Percentiles rank a stretch among this genome's conserved stretches.
These are phyloP conservation scores for Clarireedia homoeocarpa DNA, from an alignment of 2,329 filamentous ascomycete genomes.

Conservation along the genomic window DNA sequence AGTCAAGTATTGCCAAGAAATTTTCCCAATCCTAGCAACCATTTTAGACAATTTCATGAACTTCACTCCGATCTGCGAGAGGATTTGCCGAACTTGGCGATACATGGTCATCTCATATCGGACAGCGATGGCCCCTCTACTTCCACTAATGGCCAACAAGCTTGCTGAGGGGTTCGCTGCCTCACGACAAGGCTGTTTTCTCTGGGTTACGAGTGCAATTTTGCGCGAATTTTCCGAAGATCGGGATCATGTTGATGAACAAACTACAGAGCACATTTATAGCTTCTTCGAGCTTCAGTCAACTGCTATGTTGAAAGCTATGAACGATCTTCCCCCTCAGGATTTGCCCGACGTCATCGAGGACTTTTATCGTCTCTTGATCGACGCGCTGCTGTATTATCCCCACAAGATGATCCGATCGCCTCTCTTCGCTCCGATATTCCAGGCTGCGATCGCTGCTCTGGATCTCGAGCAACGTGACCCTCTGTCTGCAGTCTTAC, in stretches of 20 bases:
- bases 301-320: slow-evolving; percentile 77
- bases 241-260: slow-evolving; percentile 71
- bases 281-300: slow-evolving; percentile 92
- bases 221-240: slow-evolving; percentile 92
- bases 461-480: slow-evolving; percentile 86
- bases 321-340: slow-evolving; percentile 68
- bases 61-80: slow-evolving; percentile 84
- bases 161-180: slow-evolving; percentile 76
- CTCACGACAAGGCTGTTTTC: slow-evolving; percentile 88
- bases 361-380: slow-evolving; percentile 83
- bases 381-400: slow-evolving; percentile 90
- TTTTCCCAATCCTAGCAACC: slow-evolving; percentile 79
- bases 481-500: slow-evolving; percentile 81
- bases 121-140: slow-evolving; percentile 75
- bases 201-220: slow-evolving; percentile 97
- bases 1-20: slow-evolving; percentile 92
- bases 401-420: slow-evolving; percentile 77
- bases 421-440: slow-evolving; percentile 69
- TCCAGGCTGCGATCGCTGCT: slow-evolving; percentile 79
- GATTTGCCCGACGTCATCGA: slow-evolving; percentile 54
- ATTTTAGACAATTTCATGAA: slow-evolving; percentile 81
- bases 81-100: slow-evolving; percentile 91
- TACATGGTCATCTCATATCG: slow-evolving; percentile 96
- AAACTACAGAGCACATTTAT: slow-evolving; percentile 84
- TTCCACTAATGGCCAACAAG: slow-evolving; percentile 81